These are phyloP conservation scores for Strigomonas galati DNA, from an alignment of 208 protist genomes.

Conservation along the genomic window DNA sequence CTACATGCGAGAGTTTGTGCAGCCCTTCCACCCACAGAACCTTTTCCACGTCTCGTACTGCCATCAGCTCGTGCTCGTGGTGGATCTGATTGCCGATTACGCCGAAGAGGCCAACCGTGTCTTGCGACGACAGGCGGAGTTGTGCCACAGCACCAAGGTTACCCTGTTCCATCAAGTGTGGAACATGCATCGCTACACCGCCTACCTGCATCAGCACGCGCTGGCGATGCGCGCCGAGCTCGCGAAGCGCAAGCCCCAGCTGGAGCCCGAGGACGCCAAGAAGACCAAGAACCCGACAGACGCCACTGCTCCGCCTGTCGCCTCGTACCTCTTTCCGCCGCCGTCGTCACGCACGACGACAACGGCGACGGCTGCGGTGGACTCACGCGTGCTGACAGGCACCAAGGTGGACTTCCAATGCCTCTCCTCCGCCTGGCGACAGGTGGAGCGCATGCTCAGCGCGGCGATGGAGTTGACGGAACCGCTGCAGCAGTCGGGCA, in stretches of 20 bases:
- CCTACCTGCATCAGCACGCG: constrained; percentile 24
- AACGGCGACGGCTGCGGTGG: too few species aligned
- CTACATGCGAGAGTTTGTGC: constrained; percentile 21
- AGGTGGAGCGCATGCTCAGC: constrained; percentile 32
- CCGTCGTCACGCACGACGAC: too few species aligned
- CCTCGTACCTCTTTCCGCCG: too few species aligned
- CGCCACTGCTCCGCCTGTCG: background rate
- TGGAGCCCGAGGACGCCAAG: background rate
- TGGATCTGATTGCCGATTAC: constrained; percentile 24
- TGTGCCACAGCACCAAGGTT: constrained; percentile 11
- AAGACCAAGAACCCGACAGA: background rate
- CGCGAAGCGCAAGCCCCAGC: constrained; percentile 5
- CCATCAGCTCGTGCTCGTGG: constrained; percentile 28
- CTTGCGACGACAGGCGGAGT: constrained; percentile 22
- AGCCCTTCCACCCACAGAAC: constrained; percentile 34
- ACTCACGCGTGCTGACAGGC: too few species aligned
- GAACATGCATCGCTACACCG: constrained; percentile 25
- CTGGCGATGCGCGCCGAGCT: constrained; percentile 15
- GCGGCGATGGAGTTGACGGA: constrained; percentile 18
- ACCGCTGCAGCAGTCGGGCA: background rate
- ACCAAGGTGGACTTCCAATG: too few species aligned
- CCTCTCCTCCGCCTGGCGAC: constrained; percentile 1
- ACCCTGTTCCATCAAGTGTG: constrained; percentile 21
- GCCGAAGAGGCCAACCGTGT: constrained; percentile 14
- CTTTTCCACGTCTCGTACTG: constrained; percentile 31